Evolutionary conservation across 805 yeast genomes (phyloP), one percentile per base, ranked within the genome.

Genomic region (Jamesozyma spencerorum): DNA sequence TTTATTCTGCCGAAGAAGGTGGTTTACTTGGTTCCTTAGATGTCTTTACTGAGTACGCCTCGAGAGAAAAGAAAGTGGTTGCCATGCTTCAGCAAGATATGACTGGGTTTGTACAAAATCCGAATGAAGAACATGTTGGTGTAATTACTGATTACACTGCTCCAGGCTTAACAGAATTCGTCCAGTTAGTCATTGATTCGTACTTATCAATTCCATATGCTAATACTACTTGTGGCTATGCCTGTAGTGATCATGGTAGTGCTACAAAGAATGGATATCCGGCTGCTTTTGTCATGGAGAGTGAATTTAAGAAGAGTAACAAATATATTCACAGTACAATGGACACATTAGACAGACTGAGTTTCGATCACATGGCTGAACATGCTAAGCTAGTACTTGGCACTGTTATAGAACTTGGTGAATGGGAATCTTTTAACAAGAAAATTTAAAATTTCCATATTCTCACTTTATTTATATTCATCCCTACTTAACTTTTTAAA

Each of bases 11-110:
- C 1, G 97, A 90, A 65, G 97, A 90, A 69, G 87, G 85, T 45
- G 97, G 96, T 0, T 65, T 85, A 41, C 66, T 85, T 39, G 97
- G 97, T 1, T 85, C 95, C 4, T 71, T 77, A 47, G 95, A 84
- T 46, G 74, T 90, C 10, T 85, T 84, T 59, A 61, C 73, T 8
- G 32, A 43, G 10, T 59, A 64, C 19, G 83, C 83, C 54, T 56
- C 64, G 10, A 50, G 57, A 14, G 64, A 66, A 24, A 64, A 63
- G 36, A 65, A 70, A 6, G 86, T 90, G 18, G 72, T 78, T 24
- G 87, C 88, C 4, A 81, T 87, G 92, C 66, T 90, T 31, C 96
- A 90, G 62, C 94, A 86, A 58, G 98, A 90, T 58, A 88, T 88
- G 95, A 83, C 95, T 2, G 96, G 95, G 0, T 85, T 69, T 55